phyloP scores from a whole-genome alignment of 2,329 filamentous ascomycete genomes.

The Aspergillus proliferans region DNA sequence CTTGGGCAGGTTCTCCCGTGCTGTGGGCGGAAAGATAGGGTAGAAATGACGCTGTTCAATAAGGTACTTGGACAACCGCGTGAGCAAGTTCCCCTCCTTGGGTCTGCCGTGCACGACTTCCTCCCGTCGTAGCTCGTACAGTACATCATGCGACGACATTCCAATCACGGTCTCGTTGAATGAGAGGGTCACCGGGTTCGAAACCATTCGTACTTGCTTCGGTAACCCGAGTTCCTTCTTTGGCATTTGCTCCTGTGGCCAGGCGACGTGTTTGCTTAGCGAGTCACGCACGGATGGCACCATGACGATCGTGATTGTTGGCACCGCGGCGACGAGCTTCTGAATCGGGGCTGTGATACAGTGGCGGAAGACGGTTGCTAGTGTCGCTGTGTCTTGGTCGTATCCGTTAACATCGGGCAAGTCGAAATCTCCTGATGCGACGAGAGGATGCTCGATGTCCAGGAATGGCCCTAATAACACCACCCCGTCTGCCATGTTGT shows the following conservation, averaged over 20 bases:
- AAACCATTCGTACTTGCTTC: conserved; percentile 68
- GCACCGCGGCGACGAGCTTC: conserved; percentile 63
- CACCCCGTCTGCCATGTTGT: conserved; percentile 68
- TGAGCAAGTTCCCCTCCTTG: conserved; percentile 56
- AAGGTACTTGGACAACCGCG: conserved; percentile 67
- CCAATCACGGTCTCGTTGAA: conserved; percentile 83
- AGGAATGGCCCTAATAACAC: conserved; percentile 83
- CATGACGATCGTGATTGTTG: conserved; percentile 73
- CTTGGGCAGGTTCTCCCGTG: conserved; percentile 60
- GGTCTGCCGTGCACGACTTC: conserved; percentile 58
- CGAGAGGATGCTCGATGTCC: conserved; percentile 81
- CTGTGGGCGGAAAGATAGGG: conserved; percentile 76
- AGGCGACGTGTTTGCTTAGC: conserved; percentile 76
- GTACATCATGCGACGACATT: conserved; percentile 73
- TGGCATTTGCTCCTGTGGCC: conserved; percentile 70
- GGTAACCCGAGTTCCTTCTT: conserved; percentile 70
- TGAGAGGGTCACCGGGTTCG: conserved; percentile 83
- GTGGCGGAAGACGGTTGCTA: conserved; percentile 76
- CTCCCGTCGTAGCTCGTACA: conserved; percentile 74
- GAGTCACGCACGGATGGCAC: conserved; percentile 77
- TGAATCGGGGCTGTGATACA: conserved; percentile 69
- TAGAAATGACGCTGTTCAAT: conserved; percentile 89
- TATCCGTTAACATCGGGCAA: conserved; percentile 60
- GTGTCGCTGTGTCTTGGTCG: conserved; percentile 71
- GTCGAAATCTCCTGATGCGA: conserved; percentile 74